These are phyloP conservation scores for Monascus purpureus DNA, from an alignment of 495 filamentous ascomycete genomes.

Conservation along the genomic window DNA sequence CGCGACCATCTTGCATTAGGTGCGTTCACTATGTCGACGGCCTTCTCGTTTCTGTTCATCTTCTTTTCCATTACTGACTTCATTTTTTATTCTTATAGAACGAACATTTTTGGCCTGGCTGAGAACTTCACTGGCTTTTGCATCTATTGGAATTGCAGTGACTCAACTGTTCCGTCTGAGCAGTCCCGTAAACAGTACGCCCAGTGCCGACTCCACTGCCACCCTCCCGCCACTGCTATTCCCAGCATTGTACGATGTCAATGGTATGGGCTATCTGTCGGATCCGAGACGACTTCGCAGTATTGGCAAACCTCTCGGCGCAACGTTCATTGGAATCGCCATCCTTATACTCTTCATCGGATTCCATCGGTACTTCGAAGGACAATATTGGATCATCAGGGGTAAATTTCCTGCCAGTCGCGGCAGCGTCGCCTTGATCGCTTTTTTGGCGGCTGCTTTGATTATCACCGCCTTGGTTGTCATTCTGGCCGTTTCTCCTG, in stretches of 20 bases:
- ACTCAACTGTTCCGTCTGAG: slow-evolving; percentile 95
- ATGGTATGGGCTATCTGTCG: slow-evolving; percentile 4
- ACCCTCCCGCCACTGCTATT: slow-evolving; percentile 10
- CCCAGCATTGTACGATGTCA: slow-evolving; percentile 9
- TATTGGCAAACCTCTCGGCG: slow-evolving; percentile 84
- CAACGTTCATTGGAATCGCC: slow-evolving; percentile 79
- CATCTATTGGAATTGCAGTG: slow-evolving; percentile 88
- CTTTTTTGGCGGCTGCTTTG: slow-evolving; percentile 51
- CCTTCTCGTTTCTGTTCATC: neutral
- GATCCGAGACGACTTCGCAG: slow-evolving; percentile 43
- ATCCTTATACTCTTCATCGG: slow-evolving; percentile 79
- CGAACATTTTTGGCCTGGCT: slow-evolving; percentile 97
- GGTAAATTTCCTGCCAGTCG: slow-evolving; percentile 91
- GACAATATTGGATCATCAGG: slow-evolving; percentile 72
- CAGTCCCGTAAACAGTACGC: slow-evolving; percentile 27
- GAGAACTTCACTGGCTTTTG: slow-evolving; percentile 88
- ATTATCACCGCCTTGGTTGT: slow-evolving; percentile 60
- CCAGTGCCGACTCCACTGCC: slow-evolving; percentile 2
- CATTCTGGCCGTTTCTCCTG: slow-evolving; percentile 51
- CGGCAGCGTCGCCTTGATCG: slow-evolving; percentile 69
- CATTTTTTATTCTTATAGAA: slow-evolving; percentile 38
- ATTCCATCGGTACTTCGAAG: slow-evolving; percentile 54
- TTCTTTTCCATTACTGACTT: neutral
- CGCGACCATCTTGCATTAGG: slow-evolving; percentile 89
- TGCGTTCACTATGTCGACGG: no score